Evolutionary conservation across 306 rosid species (phyloP), one percentile per base, ranked within the genome.

Genomic region (Boehmeria nivea): DNA sequence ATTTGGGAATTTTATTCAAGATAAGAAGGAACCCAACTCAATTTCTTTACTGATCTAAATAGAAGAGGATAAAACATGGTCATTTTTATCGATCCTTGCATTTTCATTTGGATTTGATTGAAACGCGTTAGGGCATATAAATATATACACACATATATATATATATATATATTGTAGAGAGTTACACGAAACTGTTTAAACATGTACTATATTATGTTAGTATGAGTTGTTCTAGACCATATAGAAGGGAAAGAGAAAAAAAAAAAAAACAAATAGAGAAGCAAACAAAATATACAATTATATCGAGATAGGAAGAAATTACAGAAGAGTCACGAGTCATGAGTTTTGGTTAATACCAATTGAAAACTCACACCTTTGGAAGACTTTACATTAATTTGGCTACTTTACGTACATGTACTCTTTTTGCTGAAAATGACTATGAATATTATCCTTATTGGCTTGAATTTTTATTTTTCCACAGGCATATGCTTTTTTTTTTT

Each of bases 341-440:
- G n/a, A n/a, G n/a, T n/a, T 12, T 11, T 11, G n/a, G 31, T 23
- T 33, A 37, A 59, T 51, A 51, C 46, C 44, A 60, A 36, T 49
- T 2, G 17, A 55, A 38, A 25, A 54, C 21, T 23, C 43, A 37
- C 42, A n/a, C 14, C 13, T 38, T 25, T 26, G 34, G 9, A 26
- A 43, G 6, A 17, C 23, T 61, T 59, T 43, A 16, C 56, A 24
- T 1, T 21, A 16, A 54, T 61, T 21, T 33, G 51, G 36, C n/a
- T 57, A 37, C 64, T 56, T 66, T 43, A 56, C 61, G 74, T 67
- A 9, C 40, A 24, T 50, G 60, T 15, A 36, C 57, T 67, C 69
- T 61, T 67, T 73, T n/a, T 40, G 47, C 13, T 19, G 78, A 67
- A 67, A 67, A 62, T 38, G 70, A 73, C 73, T 18, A 6, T 24